Evolutionary conservation across 192 early-diverging fungal genomes (phyloP).

Genomic region (Linnemannia zychae): DNA sequence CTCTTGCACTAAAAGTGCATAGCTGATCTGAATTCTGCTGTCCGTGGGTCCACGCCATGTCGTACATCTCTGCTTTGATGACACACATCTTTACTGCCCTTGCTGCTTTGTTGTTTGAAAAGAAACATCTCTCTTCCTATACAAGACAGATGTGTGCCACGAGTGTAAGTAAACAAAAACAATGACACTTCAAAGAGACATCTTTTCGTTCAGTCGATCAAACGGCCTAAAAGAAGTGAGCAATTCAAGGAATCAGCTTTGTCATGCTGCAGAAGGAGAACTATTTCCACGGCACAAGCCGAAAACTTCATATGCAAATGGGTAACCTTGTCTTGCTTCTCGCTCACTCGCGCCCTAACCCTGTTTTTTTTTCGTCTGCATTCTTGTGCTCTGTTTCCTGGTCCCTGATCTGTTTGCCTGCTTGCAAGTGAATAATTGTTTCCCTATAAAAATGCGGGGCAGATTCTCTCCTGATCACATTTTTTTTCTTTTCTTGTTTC

Average conservation of each 20-base stretch:
- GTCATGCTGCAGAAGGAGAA: not conserved
- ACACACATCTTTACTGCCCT: not conserved
- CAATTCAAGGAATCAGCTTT: not conserved
- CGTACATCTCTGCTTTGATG: not conserved
- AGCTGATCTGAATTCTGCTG: not conserved
- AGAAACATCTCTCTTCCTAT: not conserved
- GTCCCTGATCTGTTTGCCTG: not conserved
- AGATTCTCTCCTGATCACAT: slow-evolving; percentile 3
- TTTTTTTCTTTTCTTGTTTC: slow-evolving; percentile 10
- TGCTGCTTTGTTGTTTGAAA: not conserved
- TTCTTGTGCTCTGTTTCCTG: not conserved
- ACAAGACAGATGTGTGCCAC: not conserved
- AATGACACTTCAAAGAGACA: not conserved
- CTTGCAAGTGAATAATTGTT: not conserved
- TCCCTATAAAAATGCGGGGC: slow-evolving; percentile 23
- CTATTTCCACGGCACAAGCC: not conserved
- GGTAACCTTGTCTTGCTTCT: slow-evolving; percentile 6
- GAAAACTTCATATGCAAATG: slow-evolving; percentile 10
- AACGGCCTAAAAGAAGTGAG: not conserved
- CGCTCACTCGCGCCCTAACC: not conserved
- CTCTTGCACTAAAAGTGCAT: too few relatives aligned
- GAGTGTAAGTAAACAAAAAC: not conserved
- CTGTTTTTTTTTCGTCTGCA: not conserved
- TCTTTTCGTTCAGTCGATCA: not conserved
- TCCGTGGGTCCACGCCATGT: slow-evolving; percentile 5